These are phyloP conservation scores for Blastobotrys muscicola DNA, from an alignment of 805 yeast genomes.

Conservation along the genomic window DNA sequence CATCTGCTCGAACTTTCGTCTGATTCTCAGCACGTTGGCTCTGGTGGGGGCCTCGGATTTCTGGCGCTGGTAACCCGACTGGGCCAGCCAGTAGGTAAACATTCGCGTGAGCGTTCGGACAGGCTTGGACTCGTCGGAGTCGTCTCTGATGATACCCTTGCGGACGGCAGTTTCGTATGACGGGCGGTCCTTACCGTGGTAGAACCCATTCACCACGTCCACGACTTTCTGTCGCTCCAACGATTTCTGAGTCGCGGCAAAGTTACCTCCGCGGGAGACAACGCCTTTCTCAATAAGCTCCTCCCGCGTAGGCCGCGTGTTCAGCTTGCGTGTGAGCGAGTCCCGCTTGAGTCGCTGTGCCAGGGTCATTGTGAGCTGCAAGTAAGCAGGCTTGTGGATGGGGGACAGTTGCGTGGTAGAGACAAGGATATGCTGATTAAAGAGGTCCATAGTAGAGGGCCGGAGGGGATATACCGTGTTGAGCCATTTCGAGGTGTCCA, in stretches of 20 bases:
- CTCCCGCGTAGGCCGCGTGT: constrained; percentile 16
- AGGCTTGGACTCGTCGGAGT: constrained; percentile 7
- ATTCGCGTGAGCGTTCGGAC: constrained; percentile 13
- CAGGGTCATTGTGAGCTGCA: constrained; percentile 12
- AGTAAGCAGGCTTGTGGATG: constrained; percentile 11
- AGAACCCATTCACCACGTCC: constrained; percentile 16
- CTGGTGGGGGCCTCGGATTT: constrained; percentile 15
- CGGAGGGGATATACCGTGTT: constrained; percentile 11
- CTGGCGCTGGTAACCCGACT: neutral
- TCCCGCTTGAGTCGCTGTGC: constrained; percentile 15
- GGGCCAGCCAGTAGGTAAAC: constrained; percentile 10
- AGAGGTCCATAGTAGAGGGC: constrained; percentile 17
- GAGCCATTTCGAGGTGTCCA: constrained; percentile 15
- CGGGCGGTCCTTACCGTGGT: constrained; percentile 12
- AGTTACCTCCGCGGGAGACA: constrained; percentile 14
- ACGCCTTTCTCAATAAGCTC: constrained; percentile 22
- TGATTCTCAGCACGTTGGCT: constrained; percentile 15
- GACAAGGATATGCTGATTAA: constrained; percentile 18
- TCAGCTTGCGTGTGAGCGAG: constrained; percentile 17
- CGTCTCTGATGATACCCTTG: constrained; percentile 9
- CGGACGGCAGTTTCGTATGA: constrained; percentile 11
- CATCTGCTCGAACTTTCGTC: constrained; percentile 13
- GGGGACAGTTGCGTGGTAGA: constrained; percentile 16
- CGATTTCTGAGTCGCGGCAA: constrained; percentile 11
- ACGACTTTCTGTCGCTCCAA: constrained; percentile 20